Base-by-base conservation (phyloP, 495 filamentous ascomycete genomes). In the Penicillium pancosmium region DNA sequence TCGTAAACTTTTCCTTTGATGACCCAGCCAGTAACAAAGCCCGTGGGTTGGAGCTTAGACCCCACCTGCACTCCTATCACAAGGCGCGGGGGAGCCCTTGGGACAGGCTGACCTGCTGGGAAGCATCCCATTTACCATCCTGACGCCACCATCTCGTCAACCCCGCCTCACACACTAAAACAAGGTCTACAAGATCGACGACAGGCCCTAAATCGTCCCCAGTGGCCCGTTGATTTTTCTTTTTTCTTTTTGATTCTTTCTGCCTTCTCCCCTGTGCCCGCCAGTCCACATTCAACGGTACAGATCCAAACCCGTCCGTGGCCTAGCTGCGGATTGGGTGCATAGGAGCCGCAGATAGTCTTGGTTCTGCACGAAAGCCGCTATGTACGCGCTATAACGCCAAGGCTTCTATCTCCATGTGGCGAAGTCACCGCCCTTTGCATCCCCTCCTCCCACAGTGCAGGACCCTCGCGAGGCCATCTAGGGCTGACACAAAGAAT, bases 351-450 rank as follows among this genome's bases (percentile, higher is more conserved):
- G 57, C 64, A 61, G 50, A 54, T 38, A 52, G 44, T 55, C 48
- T 57, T 55, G 43, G 56, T 61, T 40, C 59, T 69, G 58, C 59
- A 67, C 16, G 52, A 61, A 62, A 61, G 57, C 52, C 56, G 56
- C 55, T 43, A 34, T 3, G 40, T 56, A 21, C 19, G 19, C 19
- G 56, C 21, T 12, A 31, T 31, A 38, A 19, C 52, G 68, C 65
- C 68, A 70, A 68, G 68, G 35, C 11, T 59, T 60, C 52, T 34
- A 36, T 53, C 49, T 53, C 51, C 52, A 44, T 44, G 50, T 60
- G 62, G 56, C 54, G 56, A 47, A 64, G 65, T 66, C 68, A 70
- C 68, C 68, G 68, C 68, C 48, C 53, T 70, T 70, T 68, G 41
- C 27, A 16, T 11, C 46, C 57, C 56, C 55, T 59, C 62, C 52